Base-by-base conservation (phyloP, 805 yeast species). In the Candida awuae region DNA sequence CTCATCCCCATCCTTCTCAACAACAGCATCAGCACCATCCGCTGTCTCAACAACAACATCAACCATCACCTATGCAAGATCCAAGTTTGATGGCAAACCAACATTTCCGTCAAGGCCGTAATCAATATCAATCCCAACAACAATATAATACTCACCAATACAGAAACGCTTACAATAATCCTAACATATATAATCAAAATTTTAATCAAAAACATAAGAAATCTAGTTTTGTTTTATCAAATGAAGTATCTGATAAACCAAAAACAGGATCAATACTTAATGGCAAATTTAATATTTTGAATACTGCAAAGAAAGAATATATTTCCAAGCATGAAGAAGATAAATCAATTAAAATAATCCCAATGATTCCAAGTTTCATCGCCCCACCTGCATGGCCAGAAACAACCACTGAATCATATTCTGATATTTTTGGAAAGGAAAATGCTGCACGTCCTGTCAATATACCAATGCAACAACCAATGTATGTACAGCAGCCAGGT, bases 281-380 rank as follows among this genome's bases (percentile, higher is more conserved):
- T 33, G 50, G 50, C 20, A 57, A 67, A 32, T 80, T 80, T 59
- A 77, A 70, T 53, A 61, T 79, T 47, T 72, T 80, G 44, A 46
- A 66, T 14, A 67, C 71, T 20, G 66, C 75, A 4, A 68, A 68
- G 57, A 48, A 50, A 18, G 62, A 59, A 29, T 61, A 52, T 34
- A 18, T 43, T 16, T 38, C 46, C 21, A 45, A 53, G 44, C 48
- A 57, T 44, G 4, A 26, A 14, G 8, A 27, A 16, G 19, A 19
- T 19, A 25, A 25, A 25, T 15, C 19, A 19, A 23, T 10, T 16
- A 21, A 27, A 8, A 28, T 37, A 19, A 30, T 37, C 23, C 40
- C 40, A 20, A 33, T 39, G 27, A 19, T 34, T 18, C 35, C 37
- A 19, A 16, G 33, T 3, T 38, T 38, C 13, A 21, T 15, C 19